Base-by-base conservation (phyloP, 2,329 filamentous ascomycete species). In the Ceratocystis smalleyi region DNA sequence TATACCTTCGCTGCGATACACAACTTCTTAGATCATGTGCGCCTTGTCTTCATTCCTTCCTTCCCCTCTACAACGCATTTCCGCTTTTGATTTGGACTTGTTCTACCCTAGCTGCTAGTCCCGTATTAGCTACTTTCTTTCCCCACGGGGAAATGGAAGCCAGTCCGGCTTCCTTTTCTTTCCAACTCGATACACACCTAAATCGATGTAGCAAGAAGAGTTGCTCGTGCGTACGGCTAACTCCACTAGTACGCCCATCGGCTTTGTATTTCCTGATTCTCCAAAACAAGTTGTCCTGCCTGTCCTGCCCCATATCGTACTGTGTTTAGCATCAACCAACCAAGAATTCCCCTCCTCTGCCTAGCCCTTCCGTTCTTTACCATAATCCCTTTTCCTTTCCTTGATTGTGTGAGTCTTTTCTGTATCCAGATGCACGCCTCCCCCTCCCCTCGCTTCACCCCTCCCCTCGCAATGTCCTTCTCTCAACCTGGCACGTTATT, bases 71-170 rank as follows among this genome's bases (percentile, higher is more conserved):
- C 24, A 47, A 5, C 32, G 17, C 59, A 32, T 35, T 17, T n/a
- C 54, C 32, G 54, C 17, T 57, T 57, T 57, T 35, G 54, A 57
- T n/a, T 57, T 35, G 17, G n/a, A 35, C 54, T 57, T 35, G 32
- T 57, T 40, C 54, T 30, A 4, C 30, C 17, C 54, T 57, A 35
- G 54, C 22, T 57, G 30, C 54, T 57, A 57, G 54, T 57, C 54
- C 54, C 54, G 54, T 57, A 57, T 57, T 24, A 57, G 54, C 27
- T 30, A 35, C 54, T n/a, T 6, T 47, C 59, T 61, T 61, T 45
- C 59, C 59, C 59, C 60, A 51, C 49, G 60, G 60, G 43, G 60
- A 51, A 62, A 51, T 62, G 60, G 43, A 62, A 51, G 35, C 35
- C 35, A 40, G 54, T 57, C 54, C 27, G 19, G 4, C 17, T 57